Evolutionary conservation across 1,284 basidiomycete genomes (phyloP), one percentile per base, ranked within the genome.

Genomic region (Leucoagaricus sp.): DNA sequence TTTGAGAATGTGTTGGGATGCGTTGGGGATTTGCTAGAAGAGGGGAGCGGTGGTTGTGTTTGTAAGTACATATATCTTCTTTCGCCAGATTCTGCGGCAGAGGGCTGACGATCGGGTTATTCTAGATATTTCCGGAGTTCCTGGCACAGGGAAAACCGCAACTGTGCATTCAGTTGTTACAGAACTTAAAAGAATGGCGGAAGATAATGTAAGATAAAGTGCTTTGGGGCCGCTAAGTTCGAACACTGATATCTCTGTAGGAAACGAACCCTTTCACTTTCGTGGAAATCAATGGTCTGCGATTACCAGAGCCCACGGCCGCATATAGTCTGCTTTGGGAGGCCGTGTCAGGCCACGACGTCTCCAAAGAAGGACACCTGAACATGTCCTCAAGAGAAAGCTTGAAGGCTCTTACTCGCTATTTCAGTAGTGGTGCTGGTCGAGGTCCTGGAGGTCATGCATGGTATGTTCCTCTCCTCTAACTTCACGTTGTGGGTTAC

Each of bases 141-240:
- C 97, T 7, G 97, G 97, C 1, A 98, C 96, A 7, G 96, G 97
- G 2, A 99, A 99, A 76, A 99, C 97, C 2, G 97, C 97, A 0
- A 99, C 97, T 0, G 95, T 99, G 0, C 94, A 96, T 65, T 91
- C 91, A 0, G 90, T 96, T 13, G 84, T 98, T 38, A 83, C 91
- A 42, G 92, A 96, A 67, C 79, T 98, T 13, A 94, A 93, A 69
- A 81, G 86, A 34, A 91, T 94, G 84, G 94, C 94, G 0, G 82
- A 89, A 67, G 79, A 85, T 54, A 87, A 85, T 60, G 93, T 93
- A 61, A 26, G 83, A n/a, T 75, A 7, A 42, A 21, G 46, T 33
- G 33, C 28, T 8, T 46, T 33, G 8, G 1, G 15, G 17, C 8
- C 9, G n/a, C 31, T 49, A 33, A 3, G 40, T 8, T 57, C 6